Evolutionary conservation across 225 moss, liverwort and hornwort genomes (phyloP), one percentile per base, ranked within the genome.

Genomic region (Rhytidiadelphus loreus): DNA sequence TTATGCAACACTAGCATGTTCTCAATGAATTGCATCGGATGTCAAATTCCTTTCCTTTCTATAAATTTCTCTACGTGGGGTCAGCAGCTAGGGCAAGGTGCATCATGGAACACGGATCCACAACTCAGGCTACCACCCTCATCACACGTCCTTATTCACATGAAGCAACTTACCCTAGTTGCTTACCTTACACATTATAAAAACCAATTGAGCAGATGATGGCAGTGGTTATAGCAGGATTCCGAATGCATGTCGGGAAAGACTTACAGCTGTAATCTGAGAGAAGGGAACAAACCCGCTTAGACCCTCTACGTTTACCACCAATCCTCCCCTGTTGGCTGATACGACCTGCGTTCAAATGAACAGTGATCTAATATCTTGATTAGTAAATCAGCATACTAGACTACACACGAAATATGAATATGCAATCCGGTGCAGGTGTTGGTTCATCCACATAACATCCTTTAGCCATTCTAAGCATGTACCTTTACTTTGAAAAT

Each of bases 241-340:
- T 85, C 50, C 28, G 37, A 72, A 77, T 59, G 39, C 14, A 24
- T 25, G 25, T 32, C 16, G 39, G 39, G 84, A 70, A 52, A 20
- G 44, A 90, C 92, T 91, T 88, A 94, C 92, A 61, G 97, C 92
- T 86, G 95, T 95, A 41, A 98, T 95, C 77, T 98, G 98, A 22
- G 98, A 98, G 89, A 98, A 98, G 55, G 98, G 98, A 80, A 98
- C 97, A 86, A 98, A 98, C 12, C 98, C 98, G 72, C 96, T 92
- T 33, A 98, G 90, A 50, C 98, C 98, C 92, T 98, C 98, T 14
- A 98, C 98, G 41, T 87, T 81, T 57, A 96, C 98, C 59, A 98
- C 98, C 80, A 98, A 91, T 56, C 98, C 98, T 85, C 98, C 98
- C 80, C 97, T 92, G 85, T 98, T 98, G 43, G 97, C 94, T 13